Conservation (phyloP, 768 basidiomycete species). For the Russula dissimulans region DNA sequence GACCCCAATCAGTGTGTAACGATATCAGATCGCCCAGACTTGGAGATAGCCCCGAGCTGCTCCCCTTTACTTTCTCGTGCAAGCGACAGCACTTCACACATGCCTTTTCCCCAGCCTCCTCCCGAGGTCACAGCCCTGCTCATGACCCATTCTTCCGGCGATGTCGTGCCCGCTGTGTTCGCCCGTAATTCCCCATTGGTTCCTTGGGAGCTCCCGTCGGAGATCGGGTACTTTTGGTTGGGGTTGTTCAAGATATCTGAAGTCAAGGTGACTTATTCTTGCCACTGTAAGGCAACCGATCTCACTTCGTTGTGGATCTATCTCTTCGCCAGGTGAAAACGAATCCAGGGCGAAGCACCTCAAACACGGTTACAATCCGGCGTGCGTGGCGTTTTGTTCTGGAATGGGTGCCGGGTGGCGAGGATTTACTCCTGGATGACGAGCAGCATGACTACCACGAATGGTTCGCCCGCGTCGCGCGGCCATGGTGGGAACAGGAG, state of each 20-base stretch:
- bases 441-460: background rate
- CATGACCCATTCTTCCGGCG: background rate
- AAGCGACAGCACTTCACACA: background rate
- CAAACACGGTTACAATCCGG: background rate
- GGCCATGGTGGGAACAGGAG: conserved; percentile 18
- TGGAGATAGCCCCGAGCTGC: background rate
- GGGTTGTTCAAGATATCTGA: conserved; percentile 14
- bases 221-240: conserved; percentile 16
- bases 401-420: conserved; percentile 18
- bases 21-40: background rate
- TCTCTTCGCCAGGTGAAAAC: conserved; percentile 8
- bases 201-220: conserved; percentile 16
- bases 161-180: conserved; percentile 5
- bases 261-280: conserved; percentile 10
- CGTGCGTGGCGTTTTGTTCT: conserved; percentile 11
- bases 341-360: background rate
- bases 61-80: background rate
- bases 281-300: background rate
- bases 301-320: background rate
- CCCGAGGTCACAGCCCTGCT: conserved; percentile 8
- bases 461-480: conserved; percentile 1
- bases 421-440: conserved; percentile 12
- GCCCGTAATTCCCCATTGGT: conserved; percentile 15
- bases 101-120: conserved; percentile 5
- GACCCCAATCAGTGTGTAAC: background rate